Base-by-base conservation (phyloP, 2,329 filamentous ascomycete species). In the Ceratocystiopsis minuta region DNA sequence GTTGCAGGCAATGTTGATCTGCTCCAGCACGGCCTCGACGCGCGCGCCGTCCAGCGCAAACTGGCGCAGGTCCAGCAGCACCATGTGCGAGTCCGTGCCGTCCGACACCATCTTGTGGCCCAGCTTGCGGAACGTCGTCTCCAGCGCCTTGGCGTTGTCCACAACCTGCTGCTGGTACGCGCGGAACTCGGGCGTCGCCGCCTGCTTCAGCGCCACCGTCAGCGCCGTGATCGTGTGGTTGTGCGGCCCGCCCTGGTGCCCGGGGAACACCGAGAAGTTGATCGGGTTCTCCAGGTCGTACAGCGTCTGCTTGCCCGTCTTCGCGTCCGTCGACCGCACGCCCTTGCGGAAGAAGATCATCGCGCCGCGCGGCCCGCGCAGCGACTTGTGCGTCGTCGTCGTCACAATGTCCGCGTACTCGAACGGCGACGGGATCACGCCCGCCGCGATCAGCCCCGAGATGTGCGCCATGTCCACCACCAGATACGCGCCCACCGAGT, bases 291-390 rank as follows among this genome's bases (percentile, higher is more conserved):
- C 90, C 32, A 98, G 75, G 56, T 98, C 86, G 61, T 95, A 98
- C 54, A 87, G 68, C 40, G 72, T 80, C 68, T 88, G 75, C 66
- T 94, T 88, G 55, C 86, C 86, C 47, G 81, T 78, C 74, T 95
- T 95, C 63, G 81, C 68, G 58, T 96, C 84, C 42, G 80, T 80
- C 55, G 80, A 85, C 56, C 88, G 82, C 47, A 95, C 79, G 49
- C 90, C 90, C 70, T 93, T 95, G 64, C 90, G 84, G 78, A 87
- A 98, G 76, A 98, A 98, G 67, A 98, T 98, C 90, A 98, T 98
- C 59, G 90, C 90, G 57, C 90, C 90, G 60, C 90, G 85, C 46
- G 90, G 90, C 46, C 90, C 90, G 64, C 90, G 86, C 53, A 98
- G 81, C 43, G 87, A 95, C 75, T 98, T 98, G 78, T 98, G 90